Percentiles rank a stretch among this genome's conserved stretches.
Conservation (phyloP, 768 basidiomycete genomes). For the Russula emetica region DNA sequence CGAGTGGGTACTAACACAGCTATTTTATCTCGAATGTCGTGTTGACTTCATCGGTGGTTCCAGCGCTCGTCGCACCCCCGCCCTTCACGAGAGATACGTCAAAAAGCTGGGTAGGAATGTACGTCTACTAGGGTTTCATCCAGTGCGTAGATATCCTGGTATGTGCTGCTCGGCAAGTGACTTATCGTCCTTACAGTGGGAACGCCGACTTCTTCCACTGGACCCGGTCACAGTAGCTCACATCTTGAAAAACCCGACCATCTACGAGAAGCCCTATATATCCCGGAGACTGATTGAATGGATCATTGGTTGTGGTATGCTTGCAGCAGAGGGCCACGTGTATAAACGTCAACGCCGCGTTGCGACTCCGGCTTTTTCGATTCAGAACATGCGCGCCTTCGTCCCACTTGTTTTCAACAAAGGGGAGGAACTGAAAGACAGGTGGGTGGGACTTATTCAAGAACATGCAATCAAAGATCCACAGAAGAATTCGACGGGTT, state of each 20-base stretch:
- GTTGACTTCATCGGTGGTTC: neutral
- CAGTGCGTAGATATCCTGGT: slow-evolving; percentile 45
- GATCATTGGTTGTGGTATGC: slow-evolving; percentile 80
- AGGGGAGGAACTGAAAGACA: slow-evolving; percentile 55
- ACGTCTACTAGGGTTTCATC: slow-evolving; percentile 61
- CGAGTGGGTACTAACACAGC: slow-evolving; percentile 11
- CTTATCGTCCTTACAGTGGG: slow-evolving; percentile 49
- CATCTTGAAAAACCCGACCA: slow-evolving; percentile 63
- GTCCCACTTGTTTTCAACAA: slow-evolving; percentile 70
- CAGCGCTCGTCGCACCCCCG: slow-evolving; percentile 21
- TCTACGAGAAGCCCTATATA: slow-evolving; percentile 83
- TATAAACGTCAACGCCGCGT: slow-evolving; percentile 81
- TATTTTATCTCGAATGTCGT: neutral
- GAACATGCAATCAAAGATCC: slow-evolving; percentile 31
- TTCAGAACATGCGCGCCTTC: slow-evolving; percentile 69
- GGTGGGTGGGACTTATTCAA: slow-evolving; percentile 52
- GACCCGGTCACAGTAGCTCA: slow-evolving; percentile 74
- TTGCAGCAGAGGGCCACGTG: slow-evolving; percentile 69
- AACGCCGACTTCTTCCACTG: slow-evolving; percentile 71
- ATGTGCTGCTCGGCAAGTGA: neutral
- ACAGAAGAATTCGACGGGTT: slow-evolving; percentile 27
- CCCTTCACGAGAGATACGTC: slow-evolving; percentile 39
- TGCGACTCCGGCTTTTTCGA: slow-evolving; percentile 71
- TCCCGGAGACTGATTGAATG: slow-evolving; percentile 68
- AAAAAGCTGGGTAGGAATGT: slow-evolving; percentile 64